Conservation (phyloP, 1,284 basidiomycete genomes). For the Megacollybia platyphylla region DNA sequence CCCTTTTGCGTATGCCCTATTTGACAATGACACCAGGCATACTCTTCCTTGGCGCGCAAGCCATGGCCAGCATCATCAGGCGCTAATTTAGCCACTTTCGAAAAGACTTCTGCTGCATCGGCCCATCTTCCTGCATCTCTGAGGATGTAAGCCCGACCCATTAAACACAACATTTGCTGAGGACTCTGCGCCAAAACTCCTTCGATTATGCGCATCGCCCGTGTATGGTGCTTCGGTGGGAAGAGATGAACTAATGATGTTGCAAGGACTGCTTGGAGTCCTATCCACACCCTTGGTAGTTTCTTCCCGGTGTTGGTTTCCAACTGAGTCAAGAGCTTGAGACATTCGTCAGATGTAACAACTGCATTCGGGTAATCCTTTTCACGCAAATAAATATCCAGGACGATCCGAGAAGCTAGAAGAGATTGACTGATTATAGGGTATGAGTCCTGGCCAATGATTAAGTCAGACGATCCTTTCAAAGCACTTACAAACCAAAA, state of each 20-base stretch:
- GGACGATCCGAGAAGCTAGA: conserved; percentile 60
- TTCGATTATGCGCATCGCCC: conserved; percentile 66
- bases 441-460: conserved; percentile 40
- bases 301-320: conserved; percentile 50
- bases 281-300: conserved; percentile 40
- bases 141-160: conserved; percentile 68
- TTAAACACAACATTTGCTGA: conserved; percentile 53
- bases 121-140: conserved; percentile 58
- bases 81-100: conserved; percentile 30
- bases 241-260: conserved; percentile 76
- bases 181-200: conserved; percentile 55
- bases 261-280: conserved; percentile 54
- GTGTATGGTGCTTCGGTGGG: conserved; percentile 82
- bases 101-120: conserved; percentile 57
- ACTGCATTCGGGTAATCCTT: conserved; percentile 71
- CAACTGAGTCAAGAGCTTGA: conserved; percentile 43
- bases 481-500: conserved; percentile 30
- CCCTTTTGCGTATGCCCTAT: conserved; percentile 40
- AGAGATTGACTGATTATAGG: conserved; percentile 46
- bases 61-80: conserved; percentile 33
- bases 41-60: conserved; percentile 71
- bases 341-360: conserved; percentile 56
- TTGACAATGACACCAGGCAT: conserved; percentile 77
- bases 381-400: conserved; percentile 65
- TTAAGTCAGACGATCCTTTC: background rate